phyloP scores from a whole-genome alignment of 495 filamentous ascomycete species.

The Staphylotrichum longicolle region DNA sequence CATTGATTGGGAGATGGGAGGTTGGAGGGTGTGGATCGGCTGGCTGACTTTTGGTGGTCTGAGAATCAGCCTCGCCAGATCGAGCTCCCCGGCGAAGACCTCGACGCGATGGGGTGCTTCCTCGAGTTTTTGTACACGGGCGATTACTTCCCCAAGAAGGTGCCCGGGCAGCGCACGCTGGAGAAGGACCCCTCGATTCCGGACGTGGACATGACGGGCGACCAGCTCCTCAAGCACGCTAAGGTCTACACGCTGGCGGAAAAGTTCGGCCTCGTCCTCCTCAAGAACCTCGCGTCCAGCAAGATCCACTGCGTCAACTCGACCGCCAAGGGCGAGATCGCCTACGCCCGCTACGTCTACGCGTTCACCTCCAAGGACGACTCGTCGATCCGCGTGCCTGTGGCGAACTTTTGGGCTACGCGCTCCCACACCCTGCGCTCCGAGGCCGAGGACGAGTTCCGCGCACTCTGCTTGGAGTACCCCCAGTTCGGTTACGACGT shows the following conservation, averaged over 20 bases:
- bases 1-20: background rate
- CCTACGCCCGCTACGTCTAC: conserved; percentile 89
- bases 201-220: conserved; percentile 65
- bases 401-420: conserved; percentile 88
- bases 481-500: conserved; percentile 92
- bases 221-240: conserved; percentile 80
- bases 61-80: conserved; percentile 57
- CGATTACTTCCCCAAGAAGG: conserved; percentile 77
- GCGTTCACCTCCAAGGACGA: conserved; percentile 68
- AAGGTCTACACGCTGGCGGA: conserved; percentile 85
- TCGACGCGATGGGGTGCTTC: conserved; percentile 82
- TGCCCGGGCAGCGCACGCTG: conserved; percentile 53
- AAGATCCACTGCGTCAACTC: conserved; percentile 89
- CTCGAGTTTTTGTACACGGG: conserved; percentile 90
- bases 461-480: conserved; percentile 77
- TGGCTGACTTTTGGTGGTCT: background rate
- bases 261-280: conserved; percentile 66
- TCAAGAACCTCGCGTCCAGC: conserved; percentile 73
- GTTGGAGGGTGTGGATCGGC: too few species aligned
- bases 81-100: conserved; percentile 64
- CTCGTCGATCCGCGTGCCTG: conserved; percentile 70
- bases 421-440: conserved; percentile 75
- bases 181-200: conserved; percentile 59
- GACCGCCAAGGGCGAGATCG: conserved; percentile 81
- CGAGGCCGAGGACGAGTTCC: conserved; percentile 80